These are phyloP conservation scores for Buxus sempervirens DNA, from an alignment of 164 flowering plant genomes.

Conservation along the genomic window DNA sequence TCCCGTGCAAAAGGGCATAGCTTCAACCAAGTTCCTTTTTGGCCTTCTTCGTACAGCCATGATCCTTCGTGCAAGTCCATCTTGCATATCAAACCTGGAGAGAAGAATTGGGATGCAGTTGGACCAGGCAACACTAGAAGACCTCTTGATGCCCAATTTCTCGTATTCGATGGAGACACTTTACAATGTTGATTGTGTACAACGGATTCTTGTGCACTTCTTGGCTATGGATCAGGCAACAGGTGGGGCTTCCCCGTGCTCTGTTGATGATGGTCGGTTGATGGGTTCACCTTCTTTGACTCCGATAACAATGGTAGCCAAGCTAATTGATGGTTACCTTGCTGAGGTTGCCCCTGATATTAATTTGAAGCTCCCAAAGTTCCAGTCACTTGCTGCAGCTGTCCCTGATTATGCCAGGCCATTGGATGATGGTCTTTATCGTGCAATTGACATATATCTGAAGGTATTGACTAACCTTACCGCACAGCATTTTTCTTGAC, in stretches of 20 bases:
- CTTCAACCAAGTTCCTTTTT: conserved; percentile 67
- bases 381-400: conserved; percentile 76
- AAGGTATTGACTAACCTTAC: conserved; percentile 50
- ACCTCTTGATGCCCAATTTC: conserved; percentile 84
- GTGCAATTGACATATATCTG: conserved; percentile 88
- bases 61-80: conserved; percentile 61
- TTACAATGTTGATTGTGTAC: conserved; percentile 90
- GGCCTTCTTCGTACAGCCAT: conserved; percentile 78
- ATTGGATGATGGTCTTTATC: conserved; percentile 94
- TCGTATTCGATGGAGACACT: conserved; percentile 84
- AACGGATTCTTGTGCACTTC: conserved; percentile 80
- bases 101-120: conserved; percentile 83
- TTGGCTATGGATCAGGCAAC: conserved; percentile 64
- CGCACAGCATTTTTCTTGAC: neutral
- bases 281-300: conserved; percentile 79
- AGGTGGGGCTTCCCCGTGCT: conserved; percentile 76
- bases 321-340: conserved; percentile 89
- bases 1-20: conserved; percentile 68
- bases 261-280: conserved; percentile 62
- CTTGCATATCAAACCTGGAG: conserved; percentile 75
- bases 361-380: conserved; percentile 81
- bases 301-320: conserved; percentile 87
- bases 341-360: conserved; percentile 97
- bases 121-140: conserved; percentile 82
- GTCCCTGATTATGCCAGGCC: conserved; percentile 94